Conservation (phyloP, 768 basidiomycete genomes). For the Termitomyces sp. region DNA sequence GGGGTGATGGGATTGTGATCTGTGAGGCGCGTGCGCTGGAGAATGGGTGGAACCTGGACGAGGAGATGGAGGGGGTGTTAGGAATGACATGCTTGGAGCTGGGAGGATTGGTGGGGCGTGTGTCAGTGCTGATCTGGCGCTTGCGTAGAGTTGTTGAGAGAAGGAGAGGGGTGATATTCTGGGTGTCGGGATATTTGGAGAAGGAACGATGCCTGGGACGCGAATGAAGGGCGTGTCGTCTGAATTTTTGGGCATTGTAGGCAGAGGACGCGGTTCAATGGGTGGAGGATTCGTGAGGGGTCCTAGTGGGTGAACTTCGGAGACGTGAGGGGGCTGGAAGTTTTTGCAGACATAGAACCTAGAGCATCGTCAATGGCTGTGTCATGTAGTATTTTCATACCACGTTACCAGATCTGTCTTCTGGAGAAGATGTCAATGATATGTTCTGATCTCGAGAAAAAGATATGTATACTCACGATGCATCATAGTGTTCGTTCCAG, state of each 20-base stretch:
- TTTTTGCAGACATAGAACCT: conserved; percentile 21
- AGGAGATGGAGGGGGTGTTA: background rate
- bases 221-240: conserved; percentile 3
- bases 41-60: background rate
- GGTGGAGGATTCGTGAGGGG: background rate
- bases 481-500: conserved; percentile 22
- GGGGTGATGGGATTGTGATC: conserved; percentile 14
- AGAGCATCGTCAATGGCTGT: background rate
- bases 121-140: conserved; percentile 7
- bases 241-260: background rate
- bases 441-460: background rate
- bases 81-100: background rate
- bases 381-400: background rate
- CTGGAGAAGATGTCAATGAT: background rate
- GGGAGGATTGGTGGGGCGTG: conserved; percentile 2
- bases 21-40: background rate
- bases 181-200: background rate
- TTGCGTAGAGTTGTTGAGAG: conserved; percentile 21
- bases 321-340: conserved; percentile 12
- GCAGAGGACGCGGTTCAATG: background rate
- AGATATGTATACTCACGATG: conserved; percentile 13
- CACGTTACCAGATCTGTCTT: conserved; percentile 10
- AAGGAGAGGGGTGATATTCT: conserved; percentile 10
- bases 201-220: background rate
- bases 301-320: conserved; percentile 18